A percentile compares a stretch with the other conserved stretches of the same genome.
Conservation (phyloP, 352 stramenopile genomes). For the Globisporangium abappressorium region DNA sequence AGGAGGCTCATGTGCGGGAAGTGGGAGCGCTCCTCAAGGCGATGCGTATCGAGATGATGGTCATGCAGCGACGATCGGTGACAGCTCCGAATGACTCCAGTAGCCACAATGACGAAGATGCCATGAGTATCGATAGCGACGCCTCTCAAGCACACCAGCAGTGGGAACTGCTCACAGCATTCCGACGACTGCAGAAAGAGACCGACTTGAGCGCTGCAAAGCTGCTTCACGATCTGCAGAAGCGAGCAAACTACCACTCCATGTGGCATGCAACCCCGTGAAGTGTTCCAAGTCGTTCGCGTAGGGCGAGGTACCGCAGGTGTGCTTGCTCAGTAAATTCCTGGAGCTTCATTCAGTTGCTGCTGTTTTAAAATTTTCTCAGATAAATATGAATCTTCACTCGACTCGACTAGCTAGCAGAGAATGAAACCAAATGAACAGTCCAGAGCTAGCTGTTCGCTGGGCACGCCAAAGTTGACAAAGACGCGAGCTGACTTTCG, state of each 20-base stretch:
- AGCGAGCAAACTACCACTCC: slow-evolving; percentile 43
- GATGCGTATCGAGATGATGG: slow-evolving; percentile 34
- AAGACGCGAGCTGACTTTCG: slow-evolving; percentile 25
- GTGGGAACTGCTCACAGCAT: slow-evolving; percentile 29
- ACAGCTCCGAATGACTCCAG: background rate
- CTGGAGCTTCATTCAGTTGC: background rate
- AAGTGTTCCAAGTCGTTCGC: background rate
- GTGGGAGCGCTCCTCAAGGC: slow-evolving; percentile 25
- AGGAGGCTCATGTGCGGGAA: slow-evolving; percentile 21
- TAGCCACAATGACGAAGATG: background rate
- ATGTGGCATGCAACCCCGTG: slow-evolving; percentile 29
- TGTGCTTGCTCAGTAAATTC: background rate
- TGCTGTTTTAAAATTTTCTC: background rate
- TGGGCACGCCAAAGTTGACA: slow-evolving; percentile 19
- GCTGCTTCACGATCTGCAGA: slow-evolving; percentile 27
- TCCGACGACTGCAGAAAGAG: slow-evolving; percentile 28
- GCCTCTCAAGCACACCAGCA: slow-evolving; percentile 8
- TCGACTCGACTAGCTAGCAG: background rate
- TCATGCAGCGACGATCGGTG: slow-evolving; percentile 19
- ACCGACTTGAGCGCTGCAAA: slow-evolving; percentile 12
- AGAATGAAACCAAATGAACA: background rate
- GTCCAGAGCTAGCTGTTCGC: slow-evolving; percentile 13
- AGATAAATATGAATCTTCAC: slow-evolving; percentile 17
- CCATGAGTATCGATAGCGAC: slow-evolving; percentile 7
- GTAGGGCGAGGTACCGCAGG: background rate